These are phyloP conservation scores for Pinus albicaulis DNA, from an alignment of 75 land plant genomes.

Conservation along the genomic window DNA sequence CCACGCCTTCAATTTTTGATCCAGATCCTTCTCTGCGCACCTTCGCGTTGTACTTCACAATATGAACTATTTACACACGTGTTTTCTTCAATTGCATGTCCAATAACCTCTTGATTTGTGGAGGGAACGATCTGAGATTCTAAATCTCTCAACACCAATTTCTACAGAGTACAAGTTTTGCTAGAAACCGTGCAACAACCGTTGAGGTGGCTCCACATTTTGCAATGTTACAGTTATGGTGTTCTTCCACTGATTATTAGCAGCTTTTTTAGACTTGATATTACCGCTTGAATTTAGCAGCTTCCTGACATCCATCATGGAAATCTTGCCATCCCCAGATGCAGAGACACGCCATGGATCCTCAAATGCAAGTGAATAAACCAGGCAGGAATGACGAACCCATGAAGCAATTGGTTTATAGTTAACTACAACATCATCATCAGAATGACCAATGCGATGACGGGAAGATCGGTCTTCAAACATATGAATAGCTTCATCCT, in stretches of 20 bases:
- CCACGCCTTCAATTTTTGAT: too few species aligned
- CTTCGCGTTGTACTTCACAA: too few species aligned
- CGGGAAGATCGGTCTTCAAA: conserved; percentile 44
- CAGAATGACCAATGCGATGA: not conserved
- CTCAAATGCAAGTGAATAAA: conserved; percentile 90
- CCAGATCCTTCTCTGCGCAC: too few species aligned
- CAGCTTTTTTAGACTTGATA: not conserved
- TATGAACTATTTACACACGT: too few species aligned
- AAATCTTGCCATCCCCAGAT: conserved; percentile 84
- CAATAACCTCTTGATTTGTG: too few species aligned
- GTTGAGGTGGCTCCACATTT: conserved; percentile 69
- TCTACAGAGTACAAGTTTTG: conserved; percentile 67
- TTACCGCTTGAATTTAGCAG: conserved; percentile 34
- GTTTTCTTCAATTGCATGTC: too few species aligned
- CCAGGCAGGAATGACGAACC: conserved; percentile 79
- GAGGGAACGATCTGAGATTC: too few species aligned
- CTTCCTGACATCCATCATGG: conserved; percentile 89
- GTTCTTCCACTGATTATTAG: not conserved
- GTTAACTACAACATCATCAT: not conserved
- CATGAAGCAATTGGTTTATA: conserved; percentile 57
- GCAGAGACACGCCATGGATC: conserved; percentile 97
- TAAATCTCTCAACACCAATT: conserved; percentile 85
- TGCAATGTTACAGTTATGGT: conserved; percentile 4
- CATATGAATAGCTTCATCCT: conserved; percentile 96
- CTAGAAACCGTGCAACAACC: conserved; percentile 78